Evolutionary conservation across 805 yeast species (phyloP).

Genomic region (Nakazawaea anatomiae): DNA sequence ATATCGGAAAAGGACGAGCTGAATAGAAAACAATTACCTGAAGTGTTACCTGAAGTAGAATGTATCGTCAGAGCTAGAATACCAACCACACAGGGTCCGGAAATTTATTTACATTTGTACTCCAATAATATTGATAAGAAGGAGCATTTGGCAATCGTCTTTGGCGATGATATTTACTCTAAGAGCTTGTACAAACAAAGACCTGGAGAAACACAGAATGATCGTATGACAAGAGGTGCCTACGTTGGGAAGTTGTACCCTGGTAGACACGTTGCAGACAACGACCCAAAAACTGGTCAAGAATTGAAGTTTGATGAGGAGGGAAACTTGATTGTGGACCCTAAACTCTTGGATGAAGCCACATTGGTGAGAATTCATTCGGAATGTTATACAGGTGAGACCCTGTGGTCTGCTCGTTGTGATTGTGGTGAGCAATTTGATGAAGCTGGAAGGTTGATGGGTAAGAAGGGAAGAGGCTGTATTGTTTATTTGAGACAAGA

Average conservation of each 20-base stretch:
- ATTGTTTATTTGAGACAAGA: slow-evolving; percentile 95
- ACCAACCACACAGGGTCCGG: slow-evolving; percentile 94
- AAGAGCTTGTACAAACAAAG: slow-evolving; percentile 58
- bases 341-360: slow-evolving; percentile 32
- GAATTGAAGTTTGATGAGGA: slow-evolving; percentile 32
- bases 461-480: slow-evolving; percentile 81
- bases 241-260: slow-evolving; percentile 87
- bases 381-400: slow-evolving; percentile 98
- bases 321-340: slow-evolving; percentile 29
- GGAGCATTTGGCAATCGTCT: slow-evolving; percentile 95
- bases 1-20: slow-evolving; percentile 11
- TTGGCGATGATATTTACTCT: slow-evolving; percentile 88
- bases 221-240: slow-evolving; percentile 98
- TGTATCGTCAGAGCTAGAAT: slow-evolving; percentile 94
- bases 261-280: slow-evolving; percentile 70
- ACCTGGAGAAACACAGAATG: slow-evolving; percentile 76
- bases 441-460: slow-evolving; percentile 94
- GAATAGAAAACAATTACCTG: slow-evolving; percentile 40
- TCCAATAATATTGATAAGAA: slow-evolving; percentile 81
- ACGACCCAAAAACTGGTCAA: slow-evolving; percentile 38
- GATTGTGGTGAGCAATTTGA: slow-evolving; percentile 99
- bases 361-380: slow-evolving; percentile 87
- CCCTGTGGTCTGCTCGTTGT: slow-evolving; percentile 98
- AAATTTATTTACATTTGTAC: slow-evolving; percentile 86
- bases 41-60: slow-evolving; percentile 63